Evolutionary conservation across 169 alveolate species (phyloP).

Genomic region (Eimeria tenella): DNA sequence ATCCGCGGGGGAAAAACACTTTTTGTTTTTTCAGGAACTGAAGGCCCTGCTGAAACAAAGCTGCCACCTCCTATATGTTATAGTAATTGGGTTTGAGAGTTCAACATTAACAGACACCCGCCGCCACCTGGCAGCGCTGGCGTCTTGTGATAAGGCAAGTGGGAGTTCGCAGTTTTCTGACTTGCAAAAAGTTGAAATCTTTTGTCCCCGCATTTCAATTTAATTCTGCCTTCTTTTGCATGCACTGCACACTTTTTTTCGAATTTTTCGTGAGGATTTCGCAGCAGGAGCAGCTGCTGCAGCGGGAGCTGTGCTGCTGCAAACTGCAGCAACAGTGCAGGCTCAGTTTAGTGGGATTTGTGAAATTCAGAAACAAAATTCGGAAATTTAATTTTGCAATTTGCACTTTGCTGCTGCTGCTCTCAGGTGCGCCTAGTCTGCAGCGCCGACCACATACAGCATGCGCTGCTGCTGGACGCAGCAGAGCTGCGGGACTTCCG

Average conservation of each 20-base stretch:
- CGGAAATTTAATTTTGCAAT: not conserved
- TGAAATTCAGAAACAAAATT: too few species aligned
- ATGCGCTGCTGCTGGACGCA: slow-evolving; percentile 68
- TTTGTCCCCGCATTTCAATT: not conserved
- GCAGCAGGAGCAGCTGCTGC: too few species aligned
- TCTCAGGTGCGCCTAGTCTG: slow-evolving; percentile 65
- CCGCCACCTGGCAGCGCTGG: slow-evolving; percentile 60
- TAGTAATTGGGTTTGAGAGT: slow-evolving; percentile 49
- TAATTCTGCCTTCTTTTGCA: not conserved
- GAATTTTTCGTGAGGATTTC: too few species aligned
- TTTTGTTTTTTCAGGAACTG: not conserved
- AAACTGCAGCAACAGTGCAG: too few species aligned
- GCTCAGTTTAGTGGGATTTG: too few species aligned
- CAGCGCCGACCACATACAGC: slow-evolving; percentile 74
- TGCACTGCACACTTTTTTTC: too few species aligned
- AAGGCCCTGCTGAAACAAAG: slow-evolving; percentile 35
- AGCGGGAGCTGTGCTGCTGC: too few species aligned
- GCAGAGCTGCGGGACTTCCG: slow-evolving; percentile 60
- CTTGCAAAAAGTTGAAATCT: not conserved
- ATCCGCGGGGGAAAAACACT: not conserved
- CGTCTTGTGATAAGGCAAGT: slow-evolving; percentile 66
- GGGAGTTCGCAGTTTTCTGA: not conserved
- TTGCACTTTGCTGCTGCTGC: not conserved
- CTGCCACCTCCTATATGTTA: slow-evolving; percentile 10
- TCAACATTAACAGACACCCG: slow-evolving; percentile 21